phyloP scores from a whole-genome alignment of 2,329 filamentous ascomycete genomes.

The Emergomyces pasteurianus region DNA sequence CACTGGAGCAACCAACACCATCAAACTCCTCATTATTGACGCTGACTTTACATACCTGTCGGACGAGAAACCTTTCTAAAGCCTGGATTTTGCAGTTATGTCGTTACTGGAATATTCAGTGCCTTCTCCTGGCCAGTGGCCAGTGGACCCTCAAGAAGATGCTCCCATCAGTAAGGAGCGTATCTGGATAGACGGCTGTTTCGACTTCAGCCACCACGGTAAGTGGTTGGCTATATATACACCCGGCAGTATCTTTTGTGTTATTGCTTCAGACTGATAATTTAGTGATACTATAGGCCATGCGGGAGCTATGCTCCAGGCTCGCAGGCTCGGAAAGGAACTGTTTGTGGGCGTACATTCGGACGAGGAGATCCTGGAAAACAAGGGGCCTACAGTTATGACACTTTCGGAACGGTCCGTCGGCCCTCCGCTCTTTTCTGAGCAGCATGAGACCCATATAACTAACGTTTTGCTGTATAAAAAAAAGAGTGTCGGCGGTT shows the following conservation, averaged over 20 bases:
- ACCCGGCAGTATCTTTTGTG: not conserved
- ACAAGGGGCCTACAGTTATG: slow-evolving; percentile 98
- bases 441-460: not conserved
- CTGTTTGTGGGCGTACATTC: slow-evolving; percentile 90
- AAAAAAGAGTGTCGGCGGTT: slow-evolving; percentile 63
- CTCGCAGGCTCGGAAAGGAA: slow-evolving; percentile 77
- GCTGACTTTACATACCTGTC: not conserved
- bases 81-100: not conserved
- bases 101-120: slow-evolving; percentile 18
- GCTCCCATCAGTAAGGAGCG: slow-evolving; percentile 51
- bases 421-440: not conserved
- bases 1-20: not conserved
- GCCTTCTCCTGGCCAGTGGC: slow-evolving; percentile 47
- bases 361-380: slow-evolving; percentile 86
- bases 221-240: slow-evolving; percentile 15
- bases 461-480: slow-evolving; percentile 3
- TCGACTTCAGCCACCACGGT: slow-evolving; percentile 98
- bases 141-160: slow-evolving; percentile 52
- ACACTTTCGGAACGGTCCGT: slow-evolving; percentile 67
- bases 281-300: slow-evolving; percentile 49
- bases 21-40: no score
- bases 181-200: slow-evolving; percentile 98
- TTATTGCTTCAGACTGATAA: slow-evolving; percentile 4
- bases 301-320: slow-evolving; percentile 92
- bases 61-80: not conserved